Conservation (phyloP, 2,329 filamentous ascomycete genomes). For the Pseudocercospora macadamiae region DNA sequence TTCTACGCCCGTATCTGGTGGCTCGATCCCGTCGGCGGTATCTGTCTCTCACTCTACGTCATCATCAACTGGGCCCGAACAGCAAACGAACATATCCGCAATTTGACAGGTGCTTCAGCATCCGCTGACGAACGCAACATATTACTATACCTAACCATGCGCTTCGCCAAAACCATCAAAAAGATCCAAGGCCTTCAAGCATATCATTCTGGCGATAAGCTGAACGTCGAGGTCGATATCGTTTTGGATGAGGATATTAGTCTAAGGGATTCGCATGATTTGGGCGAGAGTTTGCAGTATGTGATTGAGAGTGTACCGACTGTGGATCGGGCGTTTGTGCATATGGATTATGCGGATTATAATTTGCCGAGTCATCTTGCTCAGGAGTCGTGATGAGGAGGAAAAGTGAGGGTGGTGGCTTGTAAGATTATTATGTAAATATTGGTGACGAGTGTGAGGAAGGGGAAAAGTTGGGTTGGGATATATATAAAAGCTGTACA, state of each 20-base stretch:
- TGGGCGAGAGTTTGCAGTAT: slow-evolving; percentile 78
- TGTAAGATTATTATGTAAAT: no score
- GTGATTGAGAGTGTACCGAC: slow-evolving; percentile 82
- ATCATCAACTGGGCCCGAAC: slow-evolving; percentile 79
- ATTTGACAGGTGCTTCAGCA: slow-evolving; percentile 77
- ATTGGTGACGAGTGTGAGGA: no score
- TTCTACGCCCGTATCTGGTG: slow-evolving; percentile 80
- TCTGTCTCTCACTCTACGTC: slow-evolving; percentile 76
- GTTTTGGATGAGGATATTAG: slow-evolving; percentile 76
- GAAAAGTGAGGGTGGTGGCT: no score
- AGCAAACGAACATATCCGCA: slow-evolving; percentile 75
- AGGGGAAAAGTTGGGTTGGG: no score
- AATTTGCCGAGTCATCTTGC: slow-evolving; percentile 56
- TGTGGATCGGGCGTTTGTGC: slow-evolving; percentile 59
- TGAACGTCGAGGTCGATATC: slow-evolving; percentile 82
- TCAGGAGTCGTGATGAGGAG: slow-evolving; percentile 42
- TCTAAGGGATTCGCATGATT: slow-evolving; percentile 78
- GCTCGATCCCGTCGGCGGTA: slow-evolving; percentile 78
- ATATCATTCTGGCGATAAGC: slow-evolving; percentile 82
- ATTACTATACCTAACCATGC: slow-evolving; percentile 87
- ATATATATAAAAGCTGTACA: no score
- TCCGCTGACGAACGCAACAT: slow-evolving; percentile 82
- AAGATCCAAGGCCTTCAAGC: slow-evolving; percentile 84
- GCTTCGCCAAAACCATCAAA: slow-evolving; percentile 84
- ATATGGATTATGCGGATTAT: slow-evolving; percentile 55